Base-by-base conservation (phyloP, 306 rosid species). In the Cajanus cajan region DNA sequence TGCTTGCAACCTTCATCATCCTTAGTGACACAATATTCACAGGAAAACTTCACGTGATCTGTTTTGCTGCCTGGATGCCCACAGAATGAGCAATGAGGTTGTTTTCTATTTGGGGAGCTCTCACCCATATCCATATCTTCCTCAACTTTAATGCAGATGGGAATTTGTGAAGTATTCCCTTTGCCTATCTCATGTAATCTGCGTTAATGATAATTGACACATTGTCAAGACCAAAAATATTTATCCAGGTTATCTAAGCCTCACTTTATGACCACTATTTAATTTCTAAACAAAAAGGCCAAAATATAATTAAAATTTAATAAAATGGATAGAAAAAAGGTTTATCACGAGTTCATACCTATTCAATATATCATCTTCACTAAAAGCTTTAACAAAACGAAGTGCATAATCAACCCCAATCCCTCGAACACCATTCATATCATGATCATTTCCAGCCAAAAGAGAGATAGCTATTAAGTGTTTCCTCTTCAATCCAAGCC, bases 61-160 rank as follows among this genome's bases (percentile, higher is more conserved):
- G 78, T 84, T 68, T 86, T 92, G 87, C 76, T 89, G 80, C 98
- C 98, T n/a, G 93, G 98, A 88, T 93, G 96, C 81, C 98, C 99
- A 83, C 98, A 93, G 84, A 93, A 88, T 74, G 96, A 87, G 82
- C 98, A 95, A 75, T 93, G 98, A 85, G 88, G 75, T 83, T 72
- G 71, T 82, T 88, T 95, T 62, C 31, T 80, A 85, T 74, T 86
- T 21, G 67, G 81, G 37, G 84, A 84, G 71, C 70, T 91, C 59
- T 51, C 82, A 28, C 76, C 88, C 44, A 45, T 75, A 78, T 85
- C 78, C 33, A 81, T 43, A 82, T 79, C 67, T 52, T 88, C 87
- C 33, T 79, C 78, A 63, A 78, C 54, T 57, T 74, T 77, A 34
- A 68, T 68, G 75, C 70, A 80, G 54, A 18, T 37, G 86, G 79